Base-by-base conservation (phyloP, 2,329 filamentous ascomycete genomes). In the Alternaria atra region DNA sequence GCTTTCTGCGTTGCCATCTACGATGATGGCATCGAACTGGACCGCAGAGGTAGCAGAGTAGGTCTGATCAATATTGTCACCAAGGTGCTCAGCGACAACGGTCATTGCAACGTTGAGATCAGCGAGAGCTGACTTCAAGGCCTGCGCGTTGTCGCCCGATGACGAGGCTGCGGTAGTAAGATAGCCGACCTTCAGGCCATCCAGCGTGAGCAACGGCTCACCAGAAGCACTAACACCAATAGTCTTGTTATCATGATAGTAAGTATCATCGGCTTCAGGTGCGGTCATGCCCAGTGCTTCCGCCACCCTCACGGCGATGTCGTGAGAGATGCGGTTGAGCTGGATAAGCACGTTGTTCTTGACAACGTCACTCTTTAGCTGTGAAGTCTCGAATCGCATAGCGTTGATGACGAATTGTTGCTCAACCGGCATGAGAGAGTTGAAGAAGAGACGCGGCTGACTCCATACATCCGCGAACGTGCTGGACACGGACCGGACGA, bases 401-500 rank as follows among this genome's bases (percentile, higher is more conserved):
- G 89, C 90, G 74, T 92, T 90, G 79, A 92, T 84, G 39, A 92
- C 77, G 72, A 91, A 89, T 71, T 92, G 90, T 74, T 91, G 86
- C 78, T 92, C 90, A 0, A 83, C 82, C 2, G 84, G 81, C 2
- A 84, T 81, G 51, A 93, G 81, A 0, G 89, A 91, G 83, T 92
- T 92, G 84, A 86, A 92, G 80, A 92, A 92, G 12, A 92, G 82
- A 1, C 90, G 86, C 0, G 89, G 86, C 73, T 93, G 90, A 3
- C 86, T 87, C 89, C 89, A 92, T 73, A 88, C 87, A 71, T 92
- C 89, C n/a, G 84, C 77, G 73, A 92, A 92, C 1, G 87, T 89
- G 0, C 83, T 79, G n/a, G 88, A 87, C 17, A 86, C 81, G 13
- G 81, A 80, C 48, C 90, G 87, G 2, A 85, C 76, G 4, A 91